phyloP scores from a whole-genome alignment of 495 filamentous ascomycete species.

The Tetracladium marchalianum region DNA sequence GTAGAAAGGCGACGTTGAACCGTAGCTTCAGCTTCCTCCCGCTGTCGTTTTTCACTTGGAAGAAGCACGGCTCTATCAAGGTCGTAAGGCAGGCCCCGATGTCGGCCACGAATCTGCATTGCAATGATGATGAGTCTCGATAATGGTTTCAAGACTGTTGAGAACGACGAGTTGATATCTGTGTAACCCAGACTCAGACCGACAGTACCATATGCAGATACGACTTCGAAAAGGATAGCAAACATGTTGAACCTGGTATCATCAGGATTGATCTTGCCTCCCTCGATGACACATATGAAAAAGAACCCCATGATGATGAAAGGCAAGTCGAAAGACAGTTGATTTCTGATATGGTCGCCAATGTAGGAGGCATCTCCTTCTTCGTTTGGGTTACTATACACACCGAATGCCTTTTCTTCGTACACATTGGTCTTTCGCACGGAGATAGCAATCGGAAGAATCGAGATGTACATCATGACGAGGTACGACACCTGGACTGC shows the following conservation, averaged over 20 bases:
- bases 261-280: conserved; percentile 41
- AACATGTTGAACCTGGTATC: conserved; percentile 62
- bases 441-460: conserved; percentile 90
- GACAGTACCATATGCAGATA: conserved; percentile 91
- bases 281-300: conserved; percentile 78
- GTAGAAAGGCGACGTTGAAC: conserved; percentile 5
- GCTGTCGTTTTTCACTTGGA: conserved; percentile 66
- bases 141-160: conserved; percentile 62
- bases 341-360: conserved; percentile 74
- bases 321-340: conserved; percentile 92
- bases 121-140: conserved; percentile 90
- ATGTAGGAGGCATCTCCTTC: conserved; percentile 66
- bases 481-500: conserved; percentile 90
- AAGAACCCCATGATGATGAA: conserved; percentile 86
- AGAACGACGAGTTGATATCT: conserved; percentile 64
- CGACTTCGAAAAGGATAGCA: conserved; percentile 77
- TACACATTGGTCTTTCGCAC: conserved; percentile 93
- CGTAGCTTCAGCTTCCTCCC: conserved; percentile 5
- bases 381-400: conserved; percentile 47
- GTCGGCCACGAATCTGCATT: conserved; percentile 87
- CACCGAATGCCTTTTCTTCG: conserved; percentile 84
- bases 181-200: conserved; percentile 81
- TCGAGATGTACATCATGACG: conserved; percentile 99
- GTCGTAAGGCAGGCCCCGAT: conserved; percentile 85
- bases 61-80: conserved; percentile 85